Evolutionary conservation across 2,329 filamentous ascomycete species (phyloP).

Genomic region (Aureobasidium sp.): DNA sequence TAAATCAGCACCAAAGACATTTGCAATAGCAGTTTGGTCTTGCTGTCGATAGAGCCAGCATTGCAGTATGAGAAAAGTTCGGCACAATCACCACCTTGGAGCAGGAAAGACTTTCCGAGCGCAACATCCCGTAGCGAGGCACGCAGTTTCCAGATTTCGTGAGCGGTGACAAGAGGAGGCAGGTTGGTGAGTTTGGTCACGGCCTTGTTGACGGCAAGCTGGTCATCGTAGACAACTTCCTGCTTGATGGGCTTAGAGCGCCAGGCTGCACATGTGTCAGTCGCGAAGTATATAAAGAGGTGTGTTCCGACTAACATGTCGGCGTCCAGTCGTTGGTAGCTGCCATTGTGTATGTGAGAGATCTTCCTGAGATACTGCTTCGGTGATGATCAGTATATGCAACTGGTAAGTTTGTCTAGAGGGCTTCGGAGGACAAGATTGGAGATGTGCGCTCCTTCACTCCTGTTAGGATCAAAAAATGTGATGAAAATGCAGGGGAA

Average conservation of each 20-base stretch:
- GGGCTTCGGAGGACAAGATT: background rate
- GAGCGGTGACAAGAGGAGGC: slow-evolving; percentile 70
- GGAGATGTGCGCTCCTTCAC: background rate
- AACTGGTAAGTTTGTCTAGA: background rate
- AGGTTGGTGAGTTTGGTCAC: slow-evolving; percentile 57
- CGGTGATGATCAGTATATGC: background rate
- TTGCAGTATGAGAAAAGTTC: slow-evolving; percentile 97
- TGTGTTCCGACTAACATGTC: slow-evolving; percentile 24
- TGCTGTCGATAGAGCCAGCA: slow-evolving; percentile 80
- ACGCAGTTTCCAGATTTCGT: slow-evolving; percentile 73
- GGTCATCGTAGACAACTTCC: slow-evolving; percentile 59
- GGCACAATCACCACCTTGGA: slow-evolving; percentile 95
- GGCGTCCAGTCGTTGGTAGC: slow-evolving; percentile 28
- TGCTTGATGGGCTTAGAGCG: slow-evolving; percentile 72
- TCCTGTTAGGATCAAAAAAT: no score
- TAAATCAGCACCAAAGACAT: slow-evolving; percentile 96
- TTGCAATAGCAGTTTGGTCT: slow-evolving; percentile 92
- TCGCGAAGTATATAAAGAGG: background rate
- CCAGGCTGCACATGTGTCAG: slow-evolving; percentile 50
- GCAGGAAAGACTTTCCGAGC: slow-evolving; percentile 79
- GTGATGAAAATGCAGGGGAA: background rate
- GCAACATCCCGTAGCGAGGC: slow-evolving; percentile 76
- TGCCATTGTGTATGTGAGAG: background rate
- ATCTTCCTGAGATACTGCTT: background rate
- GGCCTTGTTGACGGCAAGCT: slow-evolving; percentile 49